These are phyloP conservation scores for Colletotrichum lindemuthianum DNA, from an alignment of 2,329 filamentous ascomycete genomes.

Conservation along the genomic window DNA sequence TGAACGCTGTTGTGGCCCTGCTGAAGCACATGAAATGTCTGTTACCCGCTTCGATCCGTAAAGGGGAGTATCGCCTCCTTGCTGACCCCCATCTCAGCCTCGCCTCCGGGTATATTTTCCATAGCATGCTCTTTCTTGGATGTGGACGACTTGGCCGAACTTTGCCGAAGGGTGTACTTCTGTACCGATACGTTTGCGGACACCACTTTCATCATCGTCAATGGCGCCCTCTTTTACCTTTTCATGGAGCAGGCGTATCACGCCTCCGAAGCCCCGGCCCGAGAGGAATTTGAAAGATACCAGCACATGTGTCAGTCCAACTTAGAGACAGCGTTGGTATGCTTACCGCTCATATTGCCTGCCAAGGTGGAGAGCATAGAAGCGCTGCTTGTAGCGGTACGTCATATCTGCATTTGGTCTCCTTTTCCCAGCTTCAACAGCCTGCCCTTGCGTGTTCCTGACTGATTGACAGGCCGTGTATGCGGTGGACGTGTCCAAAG, in stretches of 20 bases:
- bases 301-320: constrained; percentile 57
- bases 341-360: constrained; percentile 66
- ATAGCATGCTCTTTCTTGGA: constrained; percentile 61
- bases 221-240: constrained; percentile 59
- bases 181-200: constrained; percentile 61
- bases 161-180: constrained; percentile 62
- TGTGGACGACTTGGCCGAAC: constrained; percentile 59
- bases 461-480: constrained; percentile 61
- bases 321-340: constrained; percentile 59
- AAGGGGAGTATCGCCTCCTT: no score
- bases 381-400: constrained; percentile 67
- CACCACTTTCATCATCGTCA: constrained; percentile 61
- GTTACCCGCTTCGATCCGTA: background rate
- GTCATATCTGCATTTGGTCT: constrained; percentile 37
- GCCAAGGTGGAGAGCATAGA: constrained; percentile 65
- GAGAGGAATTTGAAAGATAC: constrained; percentile 50
- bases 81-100: constrained; percentile 45
- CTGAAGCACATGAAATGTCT: constrained; percentile 59
- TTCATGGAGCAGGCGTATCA: constrained; percentile 57
- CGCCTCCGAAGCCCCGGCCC: constrained; percentile 43
- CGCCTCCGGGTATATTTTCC: constrained; percentile 59
- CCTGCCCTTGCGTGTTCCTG: background rate
- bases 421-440: background rate
- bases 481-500: constrained; percentile 69
- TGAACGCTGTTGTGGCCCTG: constrained; percentile 58